Conservation (phyloP, 1,284 basidiomycete genomes). For the Takashimella koratensis region DNA sequence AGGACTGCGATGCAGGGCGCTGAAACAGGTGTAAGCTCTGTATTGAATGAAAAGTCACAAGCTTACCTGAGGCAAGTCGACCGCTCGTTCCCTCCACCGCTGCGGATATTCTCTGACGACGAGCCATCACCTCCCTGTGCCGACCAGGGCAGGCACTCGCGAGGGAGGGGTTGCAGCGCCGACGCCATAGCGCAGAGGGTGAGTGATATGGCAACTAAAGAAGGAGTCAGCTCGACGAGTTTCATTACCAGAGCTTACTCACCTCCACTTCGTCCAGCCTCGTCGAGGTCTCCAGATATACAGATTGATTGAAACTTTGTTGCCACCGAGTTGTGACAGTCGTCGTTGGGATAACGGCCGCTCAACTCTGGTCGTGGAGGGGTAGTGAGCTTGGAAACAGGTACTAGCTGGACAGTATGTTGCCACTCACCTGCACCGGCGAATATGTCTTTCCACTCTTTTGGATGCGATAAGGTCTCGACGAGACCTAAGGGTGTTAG, state of each 20-base stretch:
- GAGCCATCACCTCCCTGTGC: neutral
- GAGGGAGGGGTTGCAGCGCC: constrained; percentile 32
- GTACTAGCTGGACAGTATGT: neutral
- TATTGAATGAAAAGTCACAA: neutral
- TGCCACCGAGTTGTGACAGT: neutral
- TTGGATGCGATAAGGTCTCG: neutral
- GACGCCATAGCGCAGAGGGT: constrained; percentile 45
- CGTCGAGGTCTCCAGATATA: neutral
- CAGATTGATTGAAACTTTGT: neutral
- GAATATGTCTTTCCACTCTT: neutral
- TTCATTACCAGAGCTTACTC: constrained; percentile 4
- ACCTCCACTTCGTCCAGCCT: constrained; percentile 11
- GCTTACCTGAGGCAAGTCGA: constrained; percentile 30
- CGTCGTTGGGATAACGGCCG: neutral
- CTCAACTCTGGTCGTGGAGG: neutral
- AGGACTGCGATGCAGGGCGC: constrained; percentile 45
- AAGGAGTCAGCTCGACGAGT: too few species aligned
- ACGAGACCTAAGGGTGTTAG: neutral
- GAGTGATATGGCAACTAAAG: constrained; percentile 44
- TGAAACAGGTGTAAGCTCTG: constrained; percentile 9
- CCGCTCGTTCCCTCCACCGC: constrained; percentile 2
- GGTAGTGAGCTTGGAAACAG: neutral
- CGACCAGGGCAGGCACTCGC: constrained; percentile 37
- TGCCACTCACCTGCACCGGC: neutral
- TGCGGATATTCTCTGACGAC: too few species aligned